phyloP scores from a whole-genome alignment of 257 asterid genomes.

The Leptodermis oblonga region DNA sequence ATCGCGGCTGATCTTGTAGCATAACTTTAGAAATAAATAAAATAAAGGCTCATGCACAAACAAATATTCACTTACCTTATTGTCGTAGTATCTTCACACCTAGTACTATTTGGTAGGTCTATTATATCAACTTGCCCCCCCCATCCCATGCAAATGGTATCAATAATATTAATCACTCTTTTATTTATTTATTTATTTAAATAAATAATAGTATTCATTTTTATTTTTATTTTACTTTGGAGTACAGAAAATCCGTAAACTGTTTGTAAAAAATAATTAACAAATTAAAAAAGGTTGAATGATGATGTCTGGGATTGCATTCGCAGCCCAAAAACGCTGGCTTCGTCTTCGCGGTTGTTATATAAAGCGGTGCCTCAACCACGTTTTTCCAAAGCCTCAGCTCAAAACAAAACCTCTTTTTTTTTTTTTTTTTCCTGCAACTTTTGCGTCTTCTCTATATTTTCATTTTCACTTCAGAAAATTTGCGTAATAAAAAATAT shows the following conservation, averaged over 20 bases:
- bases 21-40: too few relatives aligned
- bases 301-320: not conserved
- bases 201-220: too few relatives aligned
- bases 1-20: too few relatives aligned
- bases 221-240: not conserved
- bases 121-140: conserved; percentile 15
- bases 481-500: conserved; percentile 16
- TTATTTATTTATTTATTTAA: too few relatives aligned
- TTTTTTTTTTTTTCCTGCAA: not conserved
- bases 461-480: not conserved
- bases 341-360: conserved; percentile 14
- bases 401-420: too few relatives aligned
- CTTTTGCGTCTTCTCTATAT: not conserved
- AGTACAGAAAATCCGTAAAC: conserved; percentile 3
- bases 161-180: not conserved
- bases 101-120: not conserved
- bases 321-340: conserved; percentile 6
- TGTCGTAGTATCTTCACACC: not conserved
- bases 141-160: conserved; percentile 2
- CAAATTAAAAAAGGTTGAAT: not conserved
- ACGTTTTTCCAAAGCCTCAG: conserved; percentile 1
- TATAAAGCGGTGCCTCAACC: conserved; percentile 17
- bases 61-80: not conserved
- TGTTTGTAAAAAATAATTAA: not conserved
- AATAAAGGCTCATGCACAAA: conserved; percentile 1